Evolutionary conservation across 2,329 filamentous ascomycete genomes (phyloP).

Genomic region (Thielaviopsis punctulata): DNA sequence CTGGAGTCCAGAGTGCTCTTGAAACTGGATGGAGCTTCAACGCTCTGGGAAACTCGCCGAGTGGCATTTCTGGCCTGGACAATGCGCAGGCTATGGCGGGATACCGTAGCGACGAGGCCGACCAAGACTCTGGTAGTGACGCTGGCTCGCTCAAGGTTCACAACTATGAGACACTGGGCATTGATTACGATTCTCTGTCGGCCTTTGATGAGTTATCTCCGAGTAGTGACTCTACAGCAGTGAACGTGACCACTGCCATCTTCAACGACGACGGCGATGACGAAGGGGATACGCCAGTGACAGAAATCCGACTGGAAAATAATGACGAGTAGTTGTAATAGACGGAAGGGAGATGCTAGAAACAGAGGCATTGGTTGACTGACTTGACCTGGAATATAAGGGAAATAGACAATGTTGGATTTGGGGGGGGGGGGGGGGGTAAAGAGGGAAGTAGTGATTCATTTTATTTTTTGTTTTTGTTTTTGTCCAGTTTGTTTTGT

Average conservation of each 20-base stretch:
- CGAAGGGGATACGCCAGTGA: constrained; percentile 6
- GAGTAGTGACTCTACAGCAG: background rate
- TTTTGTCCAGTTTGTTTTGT: no score
- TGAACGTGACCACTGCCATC: background rate
- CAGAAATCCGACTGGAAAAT: constrained; percentile 12
- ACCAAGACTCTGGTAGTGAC: constrained; percentile 25
- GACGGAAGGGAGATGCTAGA: constrained; percentile 11
- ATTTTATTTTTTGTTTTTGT: no score
- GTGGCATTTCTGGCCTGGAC: constrained; percentile 13
- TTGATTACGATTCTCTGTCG: constrained; percentile 12
- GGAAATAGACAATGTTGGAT: constrained; percentile 1
- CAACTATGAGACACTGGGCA: constrained; percentile 9
- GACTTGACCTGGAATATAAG: constrained; percentile 11
- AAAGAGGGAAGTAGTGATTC: no score
- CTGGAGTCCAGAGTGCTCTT: constrained; percentile 18
- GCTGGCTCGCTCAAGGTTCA: constrained; percentile 11
- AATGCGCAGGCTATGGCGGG: constrained; percentile 19
- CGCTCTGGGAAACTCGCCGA: constrained; percentile 19
- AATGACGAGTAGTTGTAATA: background rate
- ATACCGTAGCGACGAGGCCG: constrained; percentile 26
- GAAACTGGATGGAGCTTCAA: constrained; percentile 31
- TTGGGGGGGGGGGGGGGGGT: no score
- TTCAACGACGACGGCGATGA: background rate
- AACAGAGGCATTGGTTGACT: no score
- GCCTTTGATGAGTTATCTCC: background rate